Conservation (phyloP, 768 basidiomycete genomes). For the Mycena belliarum region DNA sequence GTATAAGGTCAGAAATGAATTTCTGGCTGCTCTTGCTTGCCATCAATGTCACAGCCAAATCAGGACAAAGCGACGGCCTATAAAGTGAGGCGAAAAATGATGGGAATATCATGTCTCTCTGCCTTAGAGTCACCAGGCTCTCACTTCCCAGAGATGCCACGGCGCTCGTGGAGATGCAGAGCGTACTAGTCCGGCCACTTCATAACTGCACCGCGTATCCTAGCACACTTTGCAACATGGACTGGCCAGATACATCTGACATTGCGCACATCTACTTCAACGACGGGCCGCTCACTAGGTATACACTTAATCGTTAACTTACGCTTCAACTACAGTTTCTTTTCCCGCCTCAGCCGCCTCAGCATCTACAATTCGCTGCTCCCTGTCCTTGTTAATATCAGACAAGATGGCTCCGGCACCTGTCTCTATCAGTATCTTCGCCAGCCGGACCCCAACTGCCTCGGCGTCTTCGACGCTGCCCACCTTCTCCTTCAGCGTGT, state of each 20-base stretch:
- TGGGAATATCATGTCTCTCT: slow-evolving; percentile 48
- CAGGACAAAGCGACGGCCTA: slow-evolving; percentile 29
- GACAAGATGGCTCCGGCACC: slow-evolving; percentile 84
- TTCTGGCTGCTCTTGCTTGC: not conserved
- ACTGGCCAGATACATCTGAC: slow-evolving; percentile 25
- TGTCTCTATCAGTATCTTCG: slow-evolving; percentile 56
- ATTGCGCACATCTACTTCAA: not conserved
- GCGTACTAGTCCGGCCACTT: slow-evolving; percentile 25
- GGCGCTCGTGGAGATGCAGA: slow-evolving; percentile 77
- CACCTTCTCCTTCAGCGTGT: slow-evolving; percentile 56
- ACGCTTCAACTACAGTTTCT: slow-evolving; percentile 9
- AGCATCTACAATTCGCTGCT: slow-evolving; percentile 45
- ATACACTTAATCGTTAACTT: slow-evolving; percentile 1
- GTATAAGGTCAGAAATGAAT: not conserved
- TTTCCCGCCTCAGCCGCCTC: slow-evolving; percentile 32
- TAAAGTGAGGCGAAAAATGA: not conserved
- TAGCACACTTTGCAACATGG: slow-evolving; percentile 15
- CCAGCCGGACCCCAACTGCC: slow-evolving; percentile 65
- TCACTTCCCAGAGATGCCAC: slow-evolving; percentile 48
- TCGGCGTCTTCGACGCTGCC: slow-evolving; percentile 58
- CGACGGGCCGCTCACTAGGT: not conserved
- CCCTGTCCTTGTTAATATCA: slow-evolving; percentile 75
- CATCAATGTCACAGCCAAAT: not conserved
- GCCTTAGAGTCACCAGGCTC: slow-evolving; percentile 81
- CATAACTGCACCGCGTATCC: slow-evolving; percentile 16